These are phyloP conservation scores for Phaffomyces opuntiae DNA, from an alignment of 805 yeast genomes.

Conservation along the genomic window DNA sequence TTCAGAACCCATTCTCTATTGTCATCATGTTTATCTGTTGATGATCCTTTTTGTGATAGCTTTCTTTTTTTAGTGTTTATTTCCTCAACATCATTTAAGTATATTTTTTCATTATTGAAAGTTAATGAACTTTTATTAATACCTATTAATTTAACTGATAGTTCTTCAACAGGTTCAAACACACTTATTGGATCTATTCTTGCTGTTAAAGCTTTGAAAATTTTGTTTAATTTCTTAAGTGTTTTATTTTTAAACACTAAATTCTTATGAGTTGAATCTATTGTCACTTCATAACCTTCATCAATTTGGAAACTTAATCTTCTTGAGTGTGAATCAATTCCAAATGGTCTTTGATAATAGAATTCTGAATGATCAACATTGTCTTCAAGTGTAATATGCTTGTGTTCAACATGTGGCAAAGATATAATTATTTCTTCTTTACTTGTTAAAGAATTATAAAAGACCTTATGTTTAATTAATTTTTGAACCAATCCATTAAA, in stretches of 20 bases:
- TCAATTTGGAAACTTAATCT: conserved; percentile 3
- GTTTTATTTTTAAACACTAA: not conserved
- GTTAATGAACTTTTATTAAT: not conserved
- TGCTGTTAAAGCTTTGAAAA: conserved; percentile 1
- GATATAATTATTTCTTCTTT: conserved; percentile 46
- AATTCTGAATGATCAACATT: not conserved
- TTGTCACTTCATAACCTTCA: not conserved
- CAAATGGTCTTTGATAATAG: conserved; percentile 39
- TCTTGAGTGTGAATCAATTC: conserved; percentile 26
- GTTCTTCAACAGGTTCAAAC: not conserved
- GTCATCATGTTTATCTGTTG: not conserved
- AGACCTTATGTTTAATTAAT: conserved; percentile 45
- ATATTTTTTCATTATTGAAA: not conserved
- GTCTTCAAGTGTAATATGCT: conserved; percentile 11
- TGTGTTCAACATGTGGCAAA: conserved; percentile 9
- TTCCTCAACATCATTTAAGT: not conserved
- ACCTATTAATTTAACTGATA: not conserved
- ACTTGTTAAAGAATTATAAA: conserved; percentile 43
- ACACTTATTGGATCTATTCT: not conserved
- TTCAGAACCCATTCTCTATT: not conserved
- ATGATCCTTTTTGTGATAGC: not conserved
- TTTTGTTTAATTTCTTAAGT: not conserved
- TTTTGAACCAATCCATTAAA: conserved; percentile 70
- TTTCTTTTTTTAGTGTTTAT: conserved; percentile 3
- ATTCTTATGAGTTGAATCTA: not conserved